Evolutionary conservation across 2,329 filamentous ascomycete species (phyloP), one percentile per base, ranked within the genome.

Genomic region (Diplodia mutila): DNA sequence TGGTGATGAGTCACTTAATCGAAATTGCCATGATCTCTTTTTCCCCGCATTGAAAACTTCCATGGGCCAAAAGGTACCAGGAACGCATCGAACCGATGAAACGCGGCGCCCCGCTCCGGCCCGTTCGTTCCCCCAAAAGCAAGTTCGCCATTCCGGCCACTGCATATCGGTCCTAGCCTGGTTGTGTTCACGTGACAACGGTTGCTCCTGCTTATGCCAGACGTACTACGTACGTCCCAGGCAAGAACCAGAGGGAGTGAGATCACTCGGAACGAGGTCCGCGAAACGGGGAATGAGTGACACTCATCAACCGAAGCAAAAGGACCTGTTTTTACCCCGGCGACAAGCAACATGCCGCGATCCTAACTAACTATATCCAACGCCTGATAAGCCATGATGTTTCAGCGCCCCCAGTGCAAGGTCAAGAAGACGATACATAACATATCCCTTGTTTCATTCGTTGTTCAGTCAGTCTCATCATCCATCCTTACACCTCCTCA

Each of bases 51-150:
- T 18, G 21, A 6, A 25, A 9, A 27, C 23, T 57, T 25, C 37
- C 42, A 25, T 29, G 54, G 21, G 48, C 16, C 57, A 25, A 29
- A 27, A n/a, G 11, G 34, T 16, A 12, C 54, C 54, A 42, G 59
- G 23, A 37, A 18, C 42, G 29, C 59, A 51, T 51, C 59, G 59
- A 23, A 49, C 32, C 52, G 59, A 51, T 63, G 59, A 63, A 51
- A 61, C 42, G 27, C 42, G 23, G 39, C 39, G 18, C 18, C 3
- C 21, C 59, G 59, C 29, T 23, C 12, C 59, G 59, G 59, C 25
- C 59, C 59, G 59, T 25, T n/a, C 37, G 46, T 25, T 42, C 34
- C 6, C 27, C 51, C 51, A 34, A 18, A 39, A 27, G 34, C 34
- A 16, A 32, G n/a, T 37, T 23, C 21, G 34, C 29, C 53, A 14